phyloP scores from a whole-genome alignment of 306 rosid species.

The Vigna trinervia region DNA sequence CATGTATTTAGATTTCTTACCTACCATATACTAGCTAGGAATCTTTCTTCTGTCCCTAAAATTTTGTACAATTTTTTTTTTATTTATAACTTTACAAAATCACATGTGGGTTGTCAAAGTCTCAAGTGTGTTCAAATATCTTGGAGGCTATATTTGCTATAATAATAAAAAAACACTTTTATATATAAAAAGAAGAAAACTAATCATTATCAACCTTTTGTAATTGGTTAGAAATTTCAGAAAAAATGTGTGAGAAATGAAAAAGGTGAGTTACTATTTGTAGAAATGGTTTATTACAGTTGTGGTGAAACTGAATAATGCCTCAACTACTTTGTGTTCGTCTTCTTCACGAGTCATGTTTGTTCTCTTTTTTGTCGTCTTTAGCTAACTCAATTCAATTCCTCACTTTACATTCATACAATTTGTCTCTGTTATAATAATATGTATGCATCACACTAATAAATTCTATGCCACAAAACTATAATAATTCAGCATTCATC shows the following conservation, averaged over 20 bases:
- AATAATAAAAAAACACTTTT: neutral
- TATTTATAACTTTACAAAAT: neutral
- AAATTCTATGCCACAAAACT: no score
- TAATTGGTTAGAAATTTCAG: neutral
- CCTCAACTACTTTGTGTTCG: slow-evolving; percentile 39
- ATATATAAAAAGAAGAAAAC: neutral
- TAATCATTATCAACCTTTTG: neutral
- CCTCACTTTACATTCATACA: slow-evolving; percentile 23
- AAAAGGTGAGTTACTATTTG: slow-evolving; percentile 35
- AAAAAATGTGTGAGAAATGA: neutral
- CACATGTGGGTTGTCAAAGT: neutral
- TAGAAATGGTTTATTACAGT: slow-evolving; percentile 31
- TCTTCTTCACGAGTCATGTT: slow-evolving; percentile 43
- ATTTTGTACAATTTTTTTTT: neutral
- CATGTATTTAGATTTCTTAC: no score
- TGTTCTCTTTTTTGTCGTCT: slow-evolving; percentile 35
- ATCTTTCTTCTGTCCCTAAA: neutral
- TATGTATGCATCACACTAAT: no score
- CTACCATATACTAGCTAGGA: no score
- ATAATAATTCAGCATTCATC: no score
- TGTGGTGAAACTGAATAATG: slow-evolving; percentile 35
- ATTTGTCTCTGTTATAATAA: no score
- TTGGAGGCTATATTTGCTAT: neutral
- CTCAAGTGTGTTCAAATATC: neutral
- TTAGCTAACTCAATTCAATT: neutral